Base-by-base conservation (phyloP, 2,329 filamentous ascomycete genomes). In the Calonectria pseudoturangicola region DNA sequence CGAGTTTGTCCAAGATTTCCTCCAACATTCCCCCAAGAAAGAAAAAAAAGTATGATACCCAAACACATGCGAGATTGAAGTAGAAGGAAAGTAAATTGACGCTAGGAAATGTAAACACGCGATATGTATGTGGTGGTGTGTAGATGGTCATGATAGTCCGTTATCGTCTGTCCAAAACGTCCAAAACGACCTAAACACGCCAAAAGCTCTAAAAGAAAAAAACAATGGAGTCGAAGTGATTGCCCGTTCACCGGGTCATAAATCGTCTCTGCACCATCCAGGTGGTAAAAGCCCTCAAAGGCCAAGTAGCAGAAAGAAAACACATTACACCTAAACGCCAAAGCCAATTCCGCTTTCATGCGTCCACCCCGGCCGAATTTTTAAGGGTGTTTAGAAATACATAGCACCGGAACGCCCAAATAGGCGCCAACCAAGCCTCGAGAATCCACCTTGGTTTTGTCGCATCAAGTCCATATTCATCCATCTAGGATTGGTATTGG, bases 301-400 rank as follows among this genome's bases (percentile, higher is more conserved):
- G 16, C 54, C 21, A 41, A 43, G 70, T 21, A 72, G 60, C 66
- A 48, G 27, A 41, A 33, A 63, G 51, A 73, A 69, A 70, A 2
- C 58, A 63, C 30, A 73, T 47, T 71, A 62, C 79, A 71, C 79
- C 79, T 63, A 27, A 80, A 81, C 79, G 80, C 79, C 79, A 43
- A 50, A 71, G 75, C 64, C 70, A 73, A 72, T 71, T 74, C 64
- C 69, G 33, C 54, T 72, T 69, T 76, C 73, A 76, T 78, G 76
- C 66, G 66, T 76, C 71, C 73, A 63, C 68, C 71, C 48, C 69
- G 66, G 48, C 73, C 70, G 43, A 65, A 60, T 66, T 51, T 56
- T 70, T 21, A 47, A 67, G 62, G 70, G 71, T 69, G 71, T 67
- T 48, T 78, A 80, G 60, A 77, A 80, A 79, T 80, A 79, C 73